Base-by-base conservation (phyloP, 2,329 filamentous ascomycete species). In the Paracoccidioides lutzii region DNA sequence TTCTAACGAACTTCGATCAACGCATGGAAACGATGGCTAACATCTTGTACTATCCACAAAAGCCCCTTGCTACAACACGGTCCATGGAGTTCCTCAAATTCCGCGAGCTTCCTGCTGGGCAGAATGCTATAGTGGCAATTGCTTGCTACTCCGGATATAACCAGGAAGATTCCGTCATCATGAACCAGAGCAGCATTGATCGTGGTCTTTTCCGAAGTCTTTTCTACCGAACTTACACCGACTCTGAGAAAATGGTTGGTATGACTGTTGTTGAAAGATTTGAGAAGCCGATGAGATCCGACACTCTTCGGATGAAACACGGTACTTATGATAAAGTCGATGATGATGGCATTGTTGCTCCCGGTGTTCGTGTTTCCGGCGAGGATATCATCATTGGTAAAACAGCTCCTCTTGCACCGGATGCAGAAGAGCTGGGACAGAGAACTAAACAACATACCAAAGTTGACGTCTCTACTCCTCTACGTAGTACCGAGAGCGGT, bases 11-110 rank as follows among this genome's bases (percentile, higher is more conserved):
- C 69, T 98, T 95, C 71, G 85, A 88, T 43, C 84, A 91, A 59
- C 90, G 93, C 60, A 97, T 98, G 91, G 93, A 98, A 68, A 98
- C 93, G 4, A 98, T 98, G 93, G 87, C 91, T 64, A 98, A 98
- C 65, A 95, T 98, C 68, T 82, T 98, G 3, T 98, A 98, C 74
- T 98, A 98, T 66, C 93, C 93, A 0, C 93, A 98, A 73, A 98
- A 98, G 71, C 93, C 93, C 6, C 80, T 98, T 53, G 93, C 90
- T 0, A 97, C 91, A 1, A 98, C 93, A 15, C 82, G 90, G 61
- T 95, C 91, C 3, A 98, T 98, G 94, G 93, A 98, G 71, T 97
- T 94, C 72, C 78, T 98, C 64, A 95, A 95, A 67, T 98, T 98
- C 84, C 83, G 93, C 73, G 93, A 98, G 72, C 77, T 98, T 57